A percentile compares a stretch with the other conserved stretches of the same genome.
phyloP scores from a whole-genome alignment of 164 flowering plant species.

The Euptelea pleiosperma region DNA sequence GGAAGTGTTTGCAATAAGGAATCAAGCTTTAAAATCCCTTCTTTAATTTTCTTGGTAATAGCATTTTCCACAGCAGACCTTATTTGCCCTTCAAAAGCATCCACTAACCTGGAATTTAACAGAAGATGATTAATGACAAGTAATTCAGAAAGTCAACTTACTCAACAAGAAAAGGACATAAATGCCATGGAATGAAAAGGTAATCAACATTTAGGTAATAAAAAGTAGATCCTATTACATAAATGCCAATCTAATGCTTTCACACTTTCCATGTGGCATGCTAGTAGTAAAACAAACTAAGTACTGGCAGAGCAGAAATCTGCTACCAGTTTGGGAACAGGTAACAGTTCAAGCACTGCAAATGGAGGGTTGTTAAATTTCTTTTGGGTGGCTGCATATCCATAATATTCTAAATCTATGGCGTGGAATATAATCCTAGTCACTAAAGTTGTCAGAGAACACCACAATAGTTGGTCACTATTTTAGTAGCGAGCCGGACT shows the following conservation, averaged over 20 bases:
- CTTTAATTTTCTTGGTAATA: conserved; percentile 59
- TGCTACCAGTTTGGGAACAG: too few relatives aligned
- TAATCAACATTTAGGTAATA: not conserved
- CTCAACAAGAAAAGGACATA: not conserved
- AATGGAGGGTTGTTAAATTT: too few relatives aligned
- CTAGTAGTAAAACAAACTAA: too few relatives aligned
- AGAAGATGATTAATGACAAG: not conserved
- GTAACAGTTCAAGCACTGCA: too few relatives aligned
- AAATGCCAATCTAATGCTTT: too few relatives aligned
- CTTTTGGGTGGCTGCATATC: too few relatives aligned
- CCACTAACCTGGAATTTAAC: conserved; percentile 49
- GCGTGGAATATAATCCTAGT: not conserved
- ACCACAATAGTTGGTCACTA: not conserved
- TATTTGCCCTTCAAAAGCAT: conserved; percentile 78
- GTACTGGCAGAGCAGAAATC: too few relatives aligned
- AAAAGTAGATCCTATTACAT: not conserved
- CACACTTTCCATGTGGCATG: too few relatives aligned
- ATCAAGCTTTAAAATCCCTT: conserved; percentile 62
- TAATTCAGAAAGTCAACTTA: not conserved
- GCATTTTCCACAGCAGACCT: conserved; percentile 69
- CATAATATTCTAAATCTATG: too few relatives aligned
- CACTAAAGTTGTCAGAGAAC: not conserved
- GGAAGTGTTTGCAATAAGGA: conserved; percentile 65
- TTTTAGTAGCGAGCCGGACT: not conserved
- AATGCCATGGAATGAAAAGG: not conserved